These are phyloP conservation scores for Botrytis tulipae DNA, from an alignment of 2,329 filamentous ascomycete species.

Conservation along the genomic window DNA sequence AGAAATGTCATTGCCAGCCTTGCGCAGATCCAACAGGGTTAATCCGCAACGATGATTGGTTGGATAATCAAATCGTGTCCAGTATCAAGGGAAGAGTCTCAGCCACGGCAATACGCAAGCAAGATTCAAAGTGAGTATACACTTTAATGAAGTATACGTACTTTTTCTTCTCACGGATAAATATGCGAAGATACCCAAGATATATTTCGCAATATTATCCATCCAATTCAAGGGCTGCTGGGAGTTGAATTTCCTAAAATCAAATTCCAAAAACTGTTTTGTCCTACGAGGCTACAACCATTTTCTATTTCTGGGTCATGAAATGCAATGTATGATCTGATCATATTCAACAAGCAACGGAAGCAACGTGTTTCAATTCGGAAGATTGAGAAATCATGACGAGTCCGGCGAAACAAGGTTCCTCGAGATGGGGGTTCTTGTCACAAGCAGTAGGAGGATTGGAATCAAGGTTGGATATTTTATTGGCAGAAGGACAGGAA, in stretches of 20 bases:
- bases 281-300: slow-evolving; percentile 1
- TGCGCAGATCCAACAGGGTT: neutral
- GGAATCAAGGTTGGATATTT: slow-evolving; percentile 88
- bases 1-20: slow-evolving; percentile 15
- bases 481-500: slow-evolving; percentile 77
- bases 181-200: slow-evolving; percentile 1
- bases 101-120: slow-evolving; percentile 10
- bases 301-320: neutral
- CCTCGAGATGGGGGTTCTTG: slow-evolving; percentile 75
- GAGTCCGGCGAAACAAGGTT: slow-evolving; percentile 41
- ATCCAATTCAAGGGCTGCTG: neutral
- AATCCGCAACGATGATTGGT: neutral
- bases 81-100: slow-evolving; percentile 15
- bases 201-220: neutral
- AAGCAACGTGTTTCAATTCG: neutral
- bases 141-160: neutral
- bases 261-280: neutral
- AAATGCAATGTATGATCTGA: slow-evolving; percentile 26
- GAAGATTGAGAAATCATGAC: slow-evolving; percentile 30
- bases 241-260: neutral
- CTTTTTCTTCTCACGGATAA: neutral
- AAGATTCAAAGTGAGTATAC: neutral
- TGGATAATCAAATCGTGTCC: slow-evolving; percentile 16
- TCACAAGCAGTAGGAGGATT: slow-evolving; percentile 91
- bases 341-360: slow-evolving; percentile 23